Evolutionary conservation across 2,329 filamentous ascomycete species (phyloP), one percentile per base, ranked within the genome.

Genomic region (Xylariaceae sp.): DNA sequence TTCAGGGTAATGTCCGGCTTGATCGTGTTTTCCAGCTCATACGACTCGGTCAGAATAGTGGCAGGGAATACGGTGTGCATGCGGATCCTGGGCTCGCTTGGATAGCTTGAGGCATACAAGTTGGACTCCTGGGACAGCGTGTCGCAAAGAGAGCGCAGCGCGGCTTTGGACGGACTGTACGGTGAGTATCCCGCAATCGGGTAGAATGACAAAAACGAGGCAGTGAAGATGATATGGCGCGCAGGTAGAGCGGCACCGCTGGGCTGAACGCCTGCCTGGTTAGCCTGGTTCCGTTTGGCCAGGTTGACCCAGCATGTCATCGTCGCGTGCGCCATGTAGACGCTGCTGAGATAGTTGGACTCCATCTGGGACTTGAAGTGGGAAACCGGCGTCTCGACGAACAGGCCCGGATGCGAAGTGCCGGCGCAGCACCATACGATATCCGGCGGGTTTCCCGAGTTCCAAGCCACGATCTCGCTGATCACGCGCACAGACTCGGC

Each of bases 161-260:
- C 86, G 2, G 84, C 79, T 70, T 89, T 89, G 29, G 81, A 74
- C 3, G 85, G 84, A 0, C 79, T 76, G 65, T 89, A 89, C 0
- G 84, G 77, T 0, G 74, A 71, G 64, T 88, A 89, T 31, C 86
- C 86, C 6, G 82, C 76, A 12, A 88, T 68, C 8, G 81, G 79
- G 46, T 80, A 76, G 62, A 88, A 84, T 0, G 80, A 79, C n/a
- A 80, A 70, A 3, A 79, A 75, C 1, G 84, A 87, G 5, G 79
- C 81, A 0, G 86, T 89, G 64, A 89, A 84, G 59, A 89, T 80
- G 59, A 89, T 76, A 60, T 88, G 85, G 9, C 84, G 74, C 1
- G 35, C 35, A 11, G 67, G 37, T 46, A 51, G 19, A 39, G 34
- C 26, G 32, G 30, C 9, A 26, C 32, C 30, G 11, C 27, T 7